Percentiles rank a stretch among this genome's conserved stretches.
These are phyloP conservation scores for cucumber (Cucumis sativus) DNA, from an alignment of 306 rosid genomes.

Conservation along the genomic window Cucumber_9930_V3 NC_026660.2:7157001-7157500, in stretches of 20 bases:
- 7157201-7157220: too few relatives aligned
- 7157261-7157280: neutral
- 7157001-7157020: conserved; percentile 81
- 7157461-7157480: neutral
- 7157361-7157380: conserved; percentile 67
- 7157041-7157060: conserved; percentile 82
- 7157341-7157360: conserved; percentile 31
- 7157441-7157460: neutral
- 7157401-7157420: conserved; percentile 56
- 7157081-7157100: too few relatives aligned
- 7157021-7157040: conserved; percentile 87
- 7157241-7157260: too few relatives aligned
- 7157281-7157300: neutral
- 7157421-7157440: conserved; percentile 29
- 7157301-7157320: conserved; percentile 10
- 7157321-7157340: conserved; percentile 11
- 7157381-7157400: conserved; percentile 64
- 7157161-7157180: too few relatives aligned
- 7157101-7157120: too few relatives aligned
- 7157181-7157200: too few relatives aligned
- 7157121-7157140: too few relatives aligned
- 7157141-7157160: too few relatives aligned
- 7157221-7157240: too few relatives aligned
- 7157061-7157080: conserved; percentile 19
- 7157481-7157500: too few relatives aligned